Conservation (phyloP, 225 moss, liverwort and hornwort genomes). For the Antitrichia curtipendula region DNA sequence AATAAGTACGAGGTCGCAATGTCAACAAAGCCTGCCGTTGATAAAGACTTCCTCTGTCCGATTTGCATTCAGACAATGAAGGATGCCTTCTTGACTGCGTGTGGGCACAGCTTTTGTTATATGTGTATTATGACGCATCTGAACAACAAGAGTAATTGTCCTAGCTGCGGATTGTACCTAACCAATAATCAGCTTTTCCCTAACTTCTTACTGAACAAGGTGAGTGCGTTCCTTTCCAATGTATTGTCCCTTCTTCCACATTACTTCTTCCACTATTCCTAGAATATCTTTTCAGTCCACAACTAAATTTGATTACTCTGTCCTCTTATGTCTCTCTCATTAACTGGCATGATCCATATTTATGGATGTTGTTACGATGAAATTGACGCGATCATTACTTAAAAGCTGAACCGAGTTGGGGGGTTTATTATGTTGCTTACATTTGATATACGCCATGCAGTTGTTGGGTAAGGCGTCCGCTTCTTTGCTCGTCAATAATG, state of each 20-base stretch:
- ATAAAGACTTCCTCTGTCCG: constrained; percentile 95
- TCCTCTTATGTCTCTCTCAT: background rate
- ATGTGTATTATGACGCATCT: constrained; percentile 88
- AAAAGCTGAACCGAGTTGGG: background rate
- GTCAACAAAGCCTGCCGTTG: constrained; percentile 39
- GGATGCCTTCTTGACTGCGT: constrained; percentile 86
- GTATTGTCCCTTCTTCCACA: background rate
- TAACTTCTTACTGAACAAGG: constrained; percentile 88
- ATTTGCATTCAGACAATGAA: constrained; percentile 98
- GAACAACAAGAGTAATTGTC: constrained; percentile 84
- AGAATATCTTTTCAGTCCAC: background rate
- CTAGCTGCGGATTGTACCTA: constrained; percentile 71
- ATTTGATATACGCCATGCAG: constrained; percentile 16
- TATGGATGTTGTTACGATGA: background rate
- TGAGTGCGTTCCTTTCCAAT: constrained; percentile 1
- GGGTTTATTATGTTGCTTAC: background rate
- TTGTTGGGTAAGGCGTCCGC: constrained; percentile 76
- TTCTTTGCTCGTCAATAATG: constrained; percentile 66
- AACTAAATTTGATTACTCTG: background rate
- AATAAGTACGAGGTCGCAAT: constrained; percentile 28
- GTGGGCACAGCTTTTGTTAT: constrained; percentile 99
- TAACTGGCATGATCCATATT: background rate
- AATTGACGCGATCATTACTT: background rate
- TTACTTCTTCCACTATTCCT: background rate
- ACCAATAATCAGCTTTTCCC: constrained; percentile 76